Percentiles rank a stretch among this genome's conserved stretches.
phyloP scores from a whole-genome alignment of 2,329 filamentous ascomycete species.

The Colletotrichum sansevieriae region DNA sequence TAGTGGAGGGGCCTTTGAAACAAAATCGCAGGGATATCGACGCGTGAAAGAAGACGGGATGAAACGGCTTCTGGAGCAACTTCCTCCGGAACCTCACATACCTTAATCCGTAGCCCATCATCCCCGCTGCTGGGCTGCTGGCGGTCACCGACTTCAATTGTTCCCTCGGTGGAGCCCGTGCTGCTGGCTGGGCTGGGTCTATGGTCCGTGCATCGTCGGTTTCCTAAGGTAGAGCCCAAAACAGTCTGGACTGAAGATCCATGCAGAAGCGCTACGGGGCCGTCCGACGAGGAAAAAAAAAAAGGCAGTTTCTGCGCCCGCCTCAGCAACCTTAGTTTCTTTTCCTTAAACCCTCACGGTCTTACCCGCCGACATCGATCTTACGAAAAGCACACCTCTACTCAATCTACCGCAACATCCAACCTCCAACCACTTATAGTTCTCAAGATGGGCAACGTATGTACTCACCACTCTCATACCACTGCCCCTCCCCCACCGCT shows the following conservation, averaged over 20 bases:
- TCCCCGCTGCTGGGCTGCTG: background rate
- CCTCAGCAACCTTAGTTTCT: conserved; percentile 5
- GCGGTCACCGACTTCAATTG: background rate
- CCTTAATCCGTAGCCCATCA: conserved; percentile 3
- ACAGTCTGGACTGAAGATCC: conserved; percentile 35
- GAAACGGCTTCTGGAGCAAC: conserved; percentile 13
- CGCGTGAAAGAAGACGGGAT: conserved; percentile 28
- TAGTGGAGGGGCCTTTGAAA: conserved; percentile 4
- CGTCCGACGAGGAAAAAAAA: conserved; percentile 22
- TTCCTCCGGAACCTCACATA: conserved; percentile 6
- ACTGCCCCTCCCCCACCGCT: conserved; percentile 32
- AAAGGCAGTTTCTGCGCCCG: conserved; percentile 22
- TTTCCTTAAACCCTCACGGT: conserved; percentile 9
- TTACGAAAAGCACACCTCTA: background rate
- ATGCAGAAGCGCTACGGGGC: conserved; percentile 33
- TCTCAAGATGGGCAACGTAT: conserved; percentile 43
- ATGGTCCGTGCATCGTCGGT: background rate
- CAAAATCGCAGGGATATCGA: background rate
- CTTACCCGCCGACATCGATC: background rate
- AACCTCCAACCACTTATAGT: background rate
- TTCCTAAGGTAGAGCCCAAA: background rate
- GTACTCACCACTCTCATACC: conserved; percentile 18
- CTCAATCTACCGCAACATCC: background rate
- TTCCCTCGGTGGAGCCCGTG: no score
- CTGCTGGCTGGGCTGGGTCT: no score